Evolutionary conservation across 2,329 filamentous ascomycete genomes (phyloP), one percentile per base, ranked within the genome.

Genomic region (Lachnellula arida): DNA sequence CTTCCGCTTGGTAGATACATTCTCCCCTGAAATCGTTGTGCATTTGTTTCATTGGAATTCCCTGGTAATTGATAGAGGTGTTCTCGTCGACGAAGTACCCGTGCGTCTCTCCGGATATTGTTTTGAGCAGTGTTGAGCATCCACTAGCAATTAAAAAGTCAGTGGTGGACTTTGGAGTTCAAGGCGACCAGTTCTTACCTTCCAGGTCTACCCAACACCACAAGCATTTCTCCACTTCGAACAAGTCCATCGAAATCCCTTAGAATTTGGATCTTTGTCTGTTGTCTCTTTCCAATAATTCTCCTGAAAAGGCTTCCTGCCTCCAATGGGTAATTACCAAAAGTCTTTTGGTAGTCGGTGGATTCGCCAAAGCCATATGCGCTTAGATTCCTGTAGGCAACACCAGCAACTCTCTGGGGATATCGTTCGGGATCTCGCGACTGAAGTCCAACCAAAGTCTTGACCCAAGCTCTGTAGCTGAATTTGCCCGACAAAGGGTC

Each of bases 1-100:
- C 78, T 72, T 93, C 89, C 14, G 89, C 85, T 63, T 90, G 91
- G 69, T 93, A 92, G 12, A 89, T 76, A 1, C 86, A 78, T 70
- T 84, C 85, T 42, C 84, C 84, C 56, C 82, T 79, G 65, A 86
- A 88, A 63, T 85, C 77, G 57, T 77, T 76, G 49, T 75, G 74
- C 77, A 85, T 85, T 54, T 75, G 69, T 55, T 74, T 0, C 73
- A 73, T 62, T 1, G 66, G 59, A 40, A 69, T 79, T 19, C 85
- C 85, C 53, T 86, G 80, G 69, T 88, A 89, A 65, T 85, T 79
- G 22, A 89, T 76, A 0, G 65, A 65, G 0, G 82, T 80, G 1
- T 73, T 55, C 0, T 78, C 65, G 23, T 78, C 80, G 2, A 85
- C 63, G 11, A 76, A 70, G 19, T 88, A 71, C 0, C 84, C 84